Base-by-base conservation (phyloP, 345 rosid species). In the Syzygium aqueum region DNA sequence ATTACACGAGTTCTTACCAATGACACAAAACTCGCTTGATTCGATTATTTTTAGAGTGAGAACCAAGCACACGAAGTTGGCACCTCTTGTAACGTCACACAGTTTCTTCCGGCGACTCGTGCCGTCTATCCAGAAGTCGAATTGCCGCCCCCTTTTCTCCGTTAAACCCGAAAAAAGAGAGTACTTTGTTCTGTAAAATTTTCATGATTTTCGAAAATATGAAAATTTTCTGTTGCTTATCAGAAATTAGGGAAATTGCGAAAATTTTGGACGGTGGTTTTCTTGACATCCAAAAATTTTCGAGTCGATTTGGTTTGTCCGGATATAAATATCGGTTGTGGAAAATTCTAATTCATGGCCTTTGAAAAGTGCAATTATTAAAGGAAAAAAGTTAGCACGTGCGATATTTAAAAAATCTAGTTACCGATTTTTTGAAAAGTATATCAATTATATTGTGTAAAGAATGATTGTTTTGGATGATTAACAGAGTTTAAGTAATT, bases 251-350 rank as follows among this genome's bases (percentile, higher is more conserved):
- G 61, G 61, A 56, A 56, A 56, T 23, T 23, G 1, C 23, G 13
- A 25, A 56, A 56, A 56, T 56, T 23, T 23, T 56, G n/a, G 5
- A 23, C 23, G n/a, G 0, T 23, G 61, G 5, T 23, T 56, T 56
- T 56, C 61, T 56, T 12, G 0, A 22, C 2, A 3, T 56, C 1
- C 5, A 56, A 23, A 56, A 56, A 56, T 9, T 61, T 61, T 27
- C 33, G 5, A 61, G 16, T n/a, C 67, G 6, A 61, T 0, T 0
- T 61, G 15, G 4, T 0, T 3, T 2, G 30, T 59, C 11, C 3
- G 7, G 11, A 13, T 61, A 61, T 59, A 0, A 12, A 25, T 12
- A 3, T 61, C n/a, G 28, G 15, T 61, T 11, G 14, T n/a, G 67
- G 8, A 61, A 61, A n/a, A 61, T 61, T 61, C 33, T 13, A 61